Conservation (phyloP, 1,284 basidiomycete species). For the Trametes hirsuta region DNA sequence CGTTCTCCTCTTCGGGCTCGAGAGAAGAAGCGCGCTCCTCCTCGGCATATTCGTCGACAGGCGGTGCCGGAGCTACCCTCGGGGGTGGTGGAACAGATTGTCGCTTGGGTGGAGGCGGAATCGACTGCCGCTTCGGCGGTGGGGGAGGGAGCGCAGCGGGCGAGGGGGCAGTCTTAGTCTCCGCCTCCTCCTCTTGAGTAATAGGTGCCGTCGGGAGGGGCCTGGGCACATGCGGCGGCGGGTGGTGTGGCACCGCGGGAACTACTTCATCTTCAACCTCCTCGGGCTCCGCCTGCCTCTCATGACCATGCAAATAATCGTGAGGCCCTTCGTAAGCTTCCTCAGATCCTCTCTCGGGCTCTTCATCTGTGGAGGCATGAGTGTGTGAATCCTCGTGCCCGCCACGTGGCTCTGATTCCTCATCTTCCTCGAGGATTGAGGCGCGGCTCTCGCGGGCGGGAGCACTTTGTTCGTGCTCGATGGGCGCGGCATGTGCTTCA, state of each 20-base stretch:
- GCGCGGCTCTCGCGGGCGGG: slow-evolving; percentile 1
- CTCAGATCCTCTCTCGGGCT: not conserved
- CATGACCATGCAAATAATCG: slow-evolving; percentile 5
- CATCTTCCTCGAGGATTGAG: slow-evolving; percentile 15
- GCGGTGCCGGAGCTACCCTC: slow-evolving; percentile 15
- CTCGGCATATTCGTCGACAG: not conserved
- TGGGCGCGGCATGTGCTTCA: not conserved
- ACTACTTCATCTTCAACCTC: slow-evolving; percentile 7
- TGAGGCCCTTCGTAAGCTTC: slow-evolving; percentile 4
- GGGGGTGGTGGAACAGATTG: slow-evolving; percentile 21
- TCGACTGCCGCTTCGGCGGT: not conserved
- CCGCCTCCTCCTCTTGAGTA: slow-evolving; percentile 4
- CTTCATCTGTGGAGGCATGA: slow-evolving; percentile 8
- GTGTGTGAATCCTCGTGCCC: slow-evolving; percentile 8
- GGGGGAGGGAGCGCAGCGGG: slow-evolving; percentile 1
- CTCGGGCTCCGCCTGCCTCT: slow-evolving; percentile 12
- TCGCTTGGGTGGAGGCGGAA: slow-evolving; percentile 9
- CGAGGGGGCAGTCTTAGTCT: not conserved
- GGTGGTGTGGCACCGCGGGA: not conserved
- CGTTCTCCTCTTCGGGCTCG: slow-evolving; percentile 16
- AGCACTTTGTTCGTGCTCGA: slow-evolving; percentile 1
- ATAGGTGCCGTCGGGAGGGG: slow-evolving; percentile 10
- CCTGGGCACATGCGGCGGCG: slow-evolving; percentile 8
- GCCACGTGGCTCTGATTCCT: slow-evolving; percentile 20
- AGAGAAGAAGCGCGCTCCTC: slow-evolving; percentile 4